Conservation (phyloP, 2,329 filamentous ascomycete genomes). For the Falciphora oryzae region DNA sequence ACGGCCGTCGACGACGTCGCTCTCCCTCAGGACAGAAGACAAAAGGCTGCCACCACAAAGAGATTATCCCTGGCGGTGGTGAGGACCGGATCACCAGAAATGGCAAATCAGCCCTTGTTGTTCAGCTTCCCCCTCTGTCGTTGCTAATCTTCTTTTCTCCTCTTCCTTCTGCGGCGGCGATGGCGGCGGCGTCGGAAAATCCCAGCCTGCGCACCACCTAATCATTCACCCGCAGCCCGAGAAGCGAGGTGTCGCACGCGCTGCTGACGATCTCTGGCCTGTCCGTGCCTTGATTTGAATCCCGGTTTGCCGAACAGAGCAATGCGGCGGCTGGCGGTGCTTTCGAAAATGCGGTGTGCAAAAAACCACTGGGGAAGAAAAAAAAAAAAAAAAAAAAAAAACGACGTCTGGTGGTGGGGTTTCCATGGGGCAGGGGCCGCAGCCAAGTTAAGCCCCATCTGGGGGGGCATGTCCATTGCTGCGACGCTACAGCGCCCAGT, state of each 20-base stretch:
- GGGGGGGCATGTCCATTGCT: background rate
- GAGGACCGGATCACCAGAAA: background rate
- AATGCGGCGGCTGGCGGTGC: background rate
- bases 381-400: background rate
- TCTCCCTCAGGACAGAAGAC: background rate
- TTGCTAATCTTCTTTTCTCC: background rate
- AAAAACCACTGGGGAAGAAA: background rate
- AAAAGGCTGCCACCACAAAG: background rate
- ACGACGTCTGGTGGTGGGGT: background rate
- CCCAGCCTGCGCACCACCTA: background rate
- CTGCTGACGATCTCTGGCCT: background rate
- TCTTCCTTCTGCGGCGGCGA: background rate
- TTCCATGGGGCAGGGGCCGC: background rate
- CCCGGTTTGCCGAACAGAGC: constrained; percentile 1
- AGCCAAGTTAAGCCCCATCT: too few relatives aligned
- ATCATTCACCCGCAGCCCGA: background rate
- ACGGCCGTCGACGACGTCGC: background rate
- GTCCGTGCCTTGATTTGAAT: background rate
- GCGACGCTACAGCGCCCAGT: background rate
- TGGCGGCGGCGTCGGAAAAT: background rate
- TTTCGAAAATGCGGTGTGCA: constrained; percentile 6
- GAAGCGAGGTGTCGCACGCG: background rate
- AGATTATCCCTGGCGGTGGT: background rate
- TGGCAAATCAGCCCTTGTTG: background rate
- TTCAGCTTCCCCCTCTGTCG: background rate